Evolutionary conservation across 192 early-diverging fungal genomes (phyloP).

Genomic region (Coemansia sp.): DNA sequence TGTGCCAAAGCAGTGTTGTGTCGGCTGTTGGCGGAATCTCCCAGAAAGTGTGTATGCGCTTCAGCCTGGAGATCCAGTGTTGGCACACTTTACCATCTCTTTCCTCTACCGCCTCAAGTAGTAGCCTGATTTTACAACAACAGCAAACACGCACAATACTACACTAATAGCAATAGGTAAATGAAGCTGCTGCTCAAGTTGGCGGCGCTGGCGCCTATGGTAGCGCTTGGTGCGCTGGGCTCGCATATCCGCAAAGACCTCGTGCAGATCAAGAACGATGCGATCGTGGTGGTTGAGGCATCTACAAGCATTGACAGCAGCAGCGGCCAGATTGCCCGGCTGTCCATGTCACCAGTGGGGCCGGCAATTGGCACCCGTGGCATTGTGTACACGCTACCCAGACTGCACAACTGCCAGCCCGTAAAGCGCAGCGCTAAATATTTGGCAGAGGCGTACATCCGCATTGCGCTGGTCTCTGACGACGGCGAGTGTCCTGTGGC

Average conservation of each 20-base stretch:
- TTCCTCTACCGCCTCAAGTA: background rate
- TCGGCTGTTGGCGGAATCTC: background rate
- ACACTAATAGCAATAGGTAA: background rate
- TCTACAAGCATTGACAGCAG: conserved; percentile 42
- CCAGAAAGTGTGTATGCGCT: background rate
- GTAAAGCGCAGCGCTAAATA: conserved; percentile 28
- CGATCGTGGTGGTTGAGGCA: conserved; percentile 35
- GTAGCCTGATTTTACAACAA: too few relatives aligned
- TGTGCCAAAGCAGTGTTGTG: too few relatives aligned
- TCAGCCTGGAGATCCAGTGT: background rate
- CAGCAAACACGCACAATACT: too few relatives aligned
- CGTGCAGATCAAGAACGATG: conserved; percentile 47
- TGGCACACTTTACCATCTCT: background rate
- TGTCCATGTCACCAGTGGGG: conserved; percentile 31
- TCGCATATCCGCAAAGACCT: conserved; percentile 51
- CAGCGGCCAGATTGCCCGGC: conserved; percentile 22
- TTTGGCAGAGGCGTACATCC: conserved; percentile 39
- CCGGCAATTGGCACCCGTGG: conserved; percentile 40
- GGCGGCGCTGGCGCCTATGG: conserved; percentile 6
- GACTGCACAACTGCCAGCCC: conserved; percentile 28
- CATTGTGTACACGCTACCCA: conserved; percentile 38
- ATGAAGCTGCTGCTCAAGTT: conserved; percentile 31
- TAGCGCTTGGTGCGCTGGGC: conserved; percentile 14
- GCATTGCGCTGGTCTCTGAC: conserved; percentile 41
- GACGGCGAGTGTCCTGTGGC: conserved; percentile 36